Conservation (phyloP, 208 protist genomes). For the Novymonas esmeraldas region DNA sequence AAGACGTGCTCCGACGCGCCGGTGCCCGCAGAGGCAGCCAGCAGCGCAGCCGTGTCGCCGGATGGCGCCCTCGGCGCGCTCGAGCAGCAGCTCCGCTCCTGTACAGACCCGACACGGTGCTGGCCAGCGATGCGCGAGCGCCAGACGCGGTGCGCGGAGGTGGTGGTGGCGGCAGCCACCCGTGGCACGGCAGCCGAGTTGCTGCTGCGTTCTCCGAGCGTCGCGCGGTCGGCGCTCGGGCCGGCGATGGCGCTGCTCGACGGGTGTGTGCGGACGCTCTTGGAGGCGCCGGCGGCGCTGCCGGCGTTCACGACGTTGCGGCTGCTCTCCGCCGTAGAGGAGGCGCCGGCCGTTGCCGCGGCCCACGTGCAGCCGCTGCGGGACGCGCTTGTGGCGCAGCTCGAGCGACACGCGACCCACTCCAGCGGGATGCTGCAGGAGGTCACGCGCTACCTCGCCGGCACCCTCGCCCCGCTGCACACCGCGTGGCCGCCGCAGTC, state of each 20-base stretch:
- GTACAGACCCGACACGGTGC: constrained; percentile 2
- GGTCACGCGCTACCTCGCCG: constrained; percentile 19
- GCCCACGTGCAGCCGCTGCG: constrained; percentile 10
- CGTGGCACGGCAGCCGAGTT: not conserved
- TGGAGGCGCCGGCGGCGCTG: not conserved
- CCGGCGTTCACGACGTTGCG: constrained; percentile 5
- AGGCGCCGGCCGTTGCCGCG: not conserved
- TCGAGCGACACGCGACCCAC: constrained; percentile 14
- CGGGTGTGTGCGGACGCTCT: constrained; percentile 16
- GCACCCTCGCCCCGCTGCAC: not conserved
- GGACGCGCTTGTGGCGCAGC: constrained; percentile 9
- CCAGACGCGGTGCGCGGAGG: constrained; percentile 5
- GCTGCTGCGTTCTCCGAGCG: not conserved
- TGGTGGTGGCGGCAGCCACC: constrained; percentile 3
- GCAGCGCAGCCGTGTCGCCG: not conserved
- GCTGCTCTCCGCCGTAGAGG: constrained; percentile 21
- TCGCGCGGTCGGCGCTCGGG: not conserved
- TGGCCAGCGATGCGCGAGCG: constrained; percentile 16
- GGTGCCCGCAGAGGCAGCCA: not conserved
- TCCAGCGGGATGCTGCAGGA: constrained; percentile 10
- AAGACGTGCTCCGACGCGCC: not conserved
- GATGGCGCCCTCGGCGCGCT: not conserved
- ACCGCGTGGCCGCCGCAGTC: not conserved
- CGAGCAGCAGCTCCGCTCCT: not conserved
- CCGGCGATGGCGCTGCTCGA: constrained; percentile 9